These are phyloP conservation scores for Osmanthus fragrans DNA, from an alignment of 257 asterid genomes.

Conservation along the genomic window DNA sequence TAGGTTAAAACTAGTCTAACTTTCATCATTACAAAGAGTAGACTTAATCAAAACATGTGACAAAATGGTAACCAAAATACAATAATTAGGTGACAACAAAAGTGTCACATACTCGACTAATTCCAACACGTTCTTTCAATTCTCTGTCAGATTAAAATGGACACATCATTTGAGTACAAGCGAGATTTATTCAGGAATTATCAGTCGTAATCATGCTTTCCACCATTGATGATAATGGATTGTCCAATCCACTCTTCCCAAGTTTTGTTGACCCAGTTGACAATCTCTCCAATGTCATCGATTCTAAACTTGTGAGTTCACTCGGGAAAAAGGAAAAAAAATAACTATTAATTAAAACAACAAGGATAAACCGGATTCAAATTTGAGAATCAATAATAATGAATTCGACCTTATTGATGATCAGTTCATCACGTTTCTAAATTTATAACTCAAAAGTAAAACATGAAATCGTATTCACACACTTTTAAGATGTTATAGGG, in stretches of 20 bases:
- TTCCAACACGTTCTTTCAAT: no score
- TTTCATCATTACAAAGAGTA: no score
- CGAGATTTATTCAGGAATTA: slow-evolving; percentile 14
- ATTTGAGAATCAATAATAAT: background rate
- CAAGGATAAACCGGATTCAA: background rate
- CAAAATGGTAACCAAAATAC: no score
- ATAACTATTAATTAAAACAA: background rate
- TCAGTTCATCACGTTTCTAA: background rate
- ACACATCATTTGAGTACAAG: background rate
- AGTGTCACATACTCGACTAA: no score
- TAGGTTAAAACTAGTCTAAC: no score
- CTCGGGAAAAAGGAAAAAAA: background rate
- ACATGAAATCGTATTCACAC: no score
- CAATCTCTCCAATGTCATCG: slow-evolving; percentile 2
- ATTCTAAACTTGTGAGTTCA: slow-evolving; percentile 17
- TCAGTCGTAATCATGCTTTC: slow-evolving; percentile 17
- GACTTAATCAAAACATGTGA: no score
- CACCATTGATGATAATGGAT: slow-evolving; percentile 40
- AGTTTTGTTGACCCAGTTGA: slow-evolving; percentile 1
- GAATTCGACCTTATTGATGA: background rate
- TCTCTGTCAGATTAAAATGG: background rate
- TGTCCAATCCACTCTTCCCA: slow-evolving; percentile 39
- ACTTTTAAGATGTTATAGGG: no score
- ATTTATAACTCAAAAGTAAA: background rate
- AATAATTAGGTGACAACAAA: no score